A percentile compares a stretch with the other conserved stretches of the same genome.
phyloP scores from a whole-genome alignment of 2,329 filamentous ascomycete genomes.

The Botrytis fabae region DNA sequence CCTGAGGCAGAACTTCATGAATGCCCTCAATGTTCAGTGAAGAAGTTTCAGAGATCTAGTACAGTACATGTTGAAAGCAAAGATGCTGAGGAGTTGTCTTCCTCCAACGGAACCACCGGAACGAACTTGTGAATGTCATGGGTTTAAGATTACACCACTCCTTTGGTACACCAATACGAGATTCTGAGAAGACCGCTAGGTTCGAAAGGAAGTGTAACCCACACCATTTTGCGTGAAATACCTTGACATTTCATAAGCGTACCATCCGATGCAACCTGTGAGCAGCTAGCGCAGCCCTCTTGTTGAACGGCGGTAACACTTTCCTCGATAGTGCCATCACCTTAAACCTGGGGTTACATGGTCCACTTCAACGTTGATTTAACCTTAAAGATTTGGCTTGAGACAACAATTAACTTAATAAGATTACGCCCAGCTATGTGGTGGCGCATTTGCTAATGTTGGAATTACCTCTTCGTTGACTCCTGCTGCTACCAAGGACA shows the following conservation, averaged over 20 bases:
- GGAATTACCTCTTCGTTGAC: not conserved
- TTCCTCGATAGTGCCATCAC: not conserved
- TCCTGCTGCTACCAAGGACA: not conserved
- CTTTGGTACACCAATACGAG: not conserved
- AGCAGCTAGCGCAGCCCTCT: not conserved
- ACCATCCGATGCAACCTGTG: not conserved
- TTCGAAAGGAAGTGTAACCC: not conserved
- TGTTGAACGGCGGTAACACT: not conserved
- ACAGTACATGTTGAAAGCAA: not conserved
- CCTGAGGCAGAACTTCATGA: not conserved
- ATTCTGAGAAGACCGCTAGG: not conserved
- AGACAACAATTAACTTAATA: not conserved
- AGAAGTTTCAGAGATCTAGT: not conserved
- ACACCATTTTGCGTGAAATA: not conserved
- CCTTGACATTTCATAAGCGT: not conserved
- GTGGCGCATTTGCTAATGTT: not conserved
- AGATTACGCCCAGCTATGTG: not conserved
- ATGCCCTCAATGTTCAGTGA: not conserved
- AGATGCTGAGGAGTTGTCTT: not conserved
- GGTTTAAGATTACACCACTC: not conserved
- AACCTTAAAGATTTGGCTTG: constrained; percentile 1
- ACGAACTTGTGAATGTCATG: not conserved
- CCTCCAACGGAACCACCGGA: not conserved
- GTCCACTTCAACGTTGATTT: not conserved
- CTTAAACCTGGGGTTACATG: not conserved